Evolutionary conservation across 306 rosid species (phyloP), one percentile per base, ranked within the genome.

Genomic region (Sicyos edulis): DNA sequence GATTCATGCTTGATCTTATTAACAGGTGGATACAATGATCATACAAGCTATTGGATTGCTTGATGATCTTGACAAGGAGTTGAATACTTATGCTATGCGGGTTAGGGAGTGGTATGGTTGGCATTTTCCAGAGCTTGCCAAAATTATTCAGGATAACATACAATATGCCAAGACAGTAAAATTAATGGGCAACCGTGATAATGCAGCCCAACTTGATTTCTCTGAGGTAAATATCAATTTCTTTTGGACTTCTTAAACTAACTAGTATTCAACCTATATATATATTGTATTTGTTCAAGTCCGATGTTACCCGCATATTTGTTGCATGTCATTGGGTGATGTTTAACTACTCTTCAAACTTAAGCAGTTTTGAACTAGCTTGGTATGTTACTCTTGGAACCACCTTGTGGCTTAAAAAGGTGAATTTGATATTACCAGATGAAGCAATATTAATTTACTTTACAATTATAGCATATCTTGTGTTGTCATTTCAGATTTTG

Each of bases 111-210:
- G 98, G 98, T 93, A 88, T 42, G 97, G 98, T 55, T 90, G 98
- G 98, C 98, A 93, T 83, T 93, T 93, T 74, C 98, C 98, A 2
- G 98, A 93, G 84, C 96, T 93, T 50, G 85, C 96, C n/a, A 93
- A 88, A 85, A 93, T 93, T 44, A 60, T 93, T 17, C 84, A 79
- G 74, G 98, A 93, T 78, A 93, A 90, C 83, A 93, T 90, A 45
- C 89, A 42, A 1, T 93, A 93, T 70, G 96, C 98, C 21, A 93
- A 74, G 81, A 52, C 92, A 7, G 96, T 90, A 73, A 93, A 93
- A 87, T 79, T 90, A 82, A 93, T 90, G 96, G 98, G 97, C 2
- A 86, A 88, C 80, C 96, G 97, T 15, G 76, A 59, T 17, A 87
- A 86, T 81, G 98, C 98, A 29, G 92, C 98, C 15, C 76, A 58